These are phyloP conservation scores for Pichia nakasei DNA, from an alignment of 805 yeast genomes.

Conservation along the genomic window DNA sequence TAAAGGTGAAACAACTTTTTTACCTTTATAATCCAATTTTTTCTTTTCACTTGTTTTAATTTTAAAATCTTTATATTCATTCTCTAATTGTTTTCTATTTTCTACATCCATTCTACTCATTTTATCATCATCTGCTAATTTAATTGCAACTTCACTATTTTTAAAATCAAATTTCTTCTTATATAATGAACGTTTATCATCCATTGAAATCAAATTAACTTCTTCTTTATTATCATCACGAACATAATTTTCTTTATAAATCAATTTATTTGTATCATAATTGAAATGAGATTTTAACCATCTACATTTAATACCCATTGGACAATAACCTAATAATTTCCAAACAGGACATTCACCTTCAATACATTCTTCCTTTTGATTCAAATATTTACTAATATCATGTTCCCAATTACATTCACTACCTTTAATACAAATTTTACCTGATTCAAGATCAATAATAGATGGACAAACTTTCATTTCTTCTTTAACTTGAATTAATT, in stretches of 20 bases:
- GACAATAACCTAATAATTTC: constrained; percentile 78
- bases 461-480: constrained; percentile 57
- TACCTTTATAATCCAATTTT: constrained; percentile 52
- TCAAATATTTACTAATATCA: constrained; percentile 57
- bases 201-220: constrained; percentile 50
- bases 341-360: constrained; percentile 81
- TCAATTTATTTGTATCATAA: constrained; percentile 34
- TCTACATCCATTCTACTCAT: constrained; percentile 26
- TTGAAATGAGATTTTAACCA: constrained; percentile 72
- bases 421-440: constrained; percentile 50
- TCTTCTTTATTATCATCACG: constrained; percentile 34
- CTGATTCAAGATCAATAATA: constrained; percentile 44
- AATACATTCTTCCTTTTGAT: constrained; percentile 60
- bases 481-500: constrained; percentile 60
- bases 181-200: constrained; percentile 40
- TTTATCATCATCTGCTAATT: constrained; percentile 39
- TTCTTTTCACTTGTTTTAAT: constrained; percentile 78
- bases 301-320: constrained; percentile 86
- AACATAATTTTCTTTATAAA: constrained; percentile 34
- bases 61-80: constrained; percentile 67
- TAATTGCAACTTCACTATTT: constrained; percentile 47
- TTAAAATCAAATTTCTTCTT: constrained; percentile 55
- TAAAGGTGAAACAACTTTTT: constrained; percentile 87
- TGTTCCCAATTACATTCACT: constrained; percentile 74
- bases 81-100: constrained; percentile 28